phyloP scores from a whole-genome alignment of 495 filamentous ascomycete genomes.

The Lineolata rhizophorae region DNA sequence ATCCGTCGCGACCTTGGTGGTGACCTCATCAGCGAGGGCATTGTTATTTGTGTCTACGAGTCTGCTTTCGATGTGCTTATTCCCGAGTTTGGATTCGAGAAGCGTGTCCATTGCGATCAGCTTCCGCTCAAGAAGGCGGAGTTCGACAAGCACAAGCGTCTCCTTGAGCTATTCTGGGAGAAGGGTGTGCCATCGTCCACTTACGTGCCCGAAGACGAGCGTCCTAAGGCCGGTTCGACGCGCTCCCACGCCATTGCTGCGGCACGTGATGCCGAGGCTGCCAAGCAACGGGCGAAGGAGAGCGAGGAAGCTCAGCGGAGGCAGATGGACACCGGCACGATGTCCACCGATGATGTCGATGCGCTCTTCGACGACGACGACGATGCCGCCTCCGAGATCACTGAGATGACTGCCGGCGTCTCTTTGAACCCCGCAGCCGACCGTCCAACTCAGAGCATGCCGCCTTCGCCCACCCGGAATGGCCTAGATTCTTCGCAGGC shows the following conservation, averaged over 20 bases:
- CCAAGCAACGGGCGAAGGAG: conserved; percentile 55
- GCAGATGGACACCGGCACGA: conserved; percentile 81
- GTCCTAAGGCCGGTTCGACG: conserved; percentile 53
- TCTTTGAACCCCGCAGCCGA: conserved; percentile 37
- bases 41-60: conserved; percentile 94
- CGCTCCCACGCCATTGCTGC: conserved; percentile 53
- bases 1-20: conserved; percentile 63
- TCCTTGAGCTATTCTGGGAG: conserved; percentile 97
- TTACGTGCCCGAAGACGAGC: conserved; percentile 92
- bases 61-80: conserved; percentile 97
- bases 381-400: conserved; percentile 52
- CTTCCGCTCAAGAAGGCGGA: conserved; percentile 96
- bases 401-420: conserved; percentile 66
- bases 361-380: conserved; percentile 89
- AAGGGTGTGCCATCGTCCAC: conserved; percentile 93
- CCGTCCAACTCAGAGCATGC: conserved; percentile 87
- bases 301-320: conserved; percentile 70
- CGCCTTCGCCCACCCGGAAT: conserved; percentile 70
- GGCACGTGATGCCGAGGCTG: conserved; percentile 57
- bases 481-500: conserved; percentile 37
- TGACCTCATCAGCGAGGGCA: conserved; percentile 89
- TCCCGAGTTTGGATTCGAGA: conserved; percentile 95
- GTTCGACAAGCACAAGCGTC: conserved; percentile 81
- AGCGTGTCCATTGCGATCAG: conserved; percentile 97
- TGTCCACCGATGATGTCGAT: conserved; percentile 74